Base-by-base conservation (phyloP, 768 basidiomycete species). In the Lyophyllum atratum region DNA sequence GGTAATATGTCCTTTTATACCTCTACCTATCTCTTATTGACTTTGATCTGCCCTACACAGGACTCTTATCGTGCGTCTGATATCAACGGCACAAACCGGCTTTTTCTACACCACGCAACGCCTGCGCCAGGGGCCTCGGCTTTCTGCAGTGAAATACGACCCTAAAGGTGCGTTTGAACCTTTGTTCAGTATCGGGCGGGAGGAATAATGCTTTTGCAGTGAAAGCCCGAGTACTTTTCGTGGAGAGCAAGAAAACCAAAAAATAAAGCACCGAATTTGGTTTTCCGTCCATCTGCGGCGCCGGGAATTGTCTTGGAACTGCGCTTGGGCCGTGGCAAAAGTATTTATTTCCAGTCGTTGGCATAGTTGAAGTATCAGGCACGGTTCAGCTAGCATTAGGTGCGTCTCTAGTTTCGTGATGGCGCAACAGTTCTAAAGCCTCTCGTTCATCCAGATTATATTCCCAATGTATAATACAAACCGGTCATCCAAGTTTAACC, bases 71-170 rank as follows among this genome's bases (percentile, higher is more conserved):
- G 86, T 95, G 51, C 90, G 92, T 47, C 80, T 96, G 63, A 86
- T 95, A 57, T 95, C 94, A 14, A 93, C 93, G 0, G 94, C 94
- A 0, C 88, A 92, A 72, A 95, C 93, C 1, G 93, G 94, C 11
- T 93, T 83, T 76, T 95, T 95, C 72, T 96, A 95, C 74, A 92
- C 92, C 21, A 90, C 90, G 2, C 82, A 87, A 59, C 83, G 94
- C 21, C 74, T 87, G 40, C 82, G 94, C 11, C 71, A 82, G 66
- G 89, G 86, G 2, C 85, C 91, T n/a, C 89, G 83, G 71, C 74
- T 96, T 49, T 86, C 91, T 8, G 87, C 91, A n/a, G 89, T 95
- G 64, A 96, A 95, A 72, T 95, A 95, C 69, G 94, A 96, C 66
- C 92, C 93, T 1, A 75, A 77, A 67, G 92, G 93, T 93, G 70